Percentiles rank a stretch among this genome's conserved stretches.
These are phyloP conservation scores for Psophocarpus tetragonolobus DNA, from an alignment of 306 rosid genomes.

Conservation along the genomic window DNA sequence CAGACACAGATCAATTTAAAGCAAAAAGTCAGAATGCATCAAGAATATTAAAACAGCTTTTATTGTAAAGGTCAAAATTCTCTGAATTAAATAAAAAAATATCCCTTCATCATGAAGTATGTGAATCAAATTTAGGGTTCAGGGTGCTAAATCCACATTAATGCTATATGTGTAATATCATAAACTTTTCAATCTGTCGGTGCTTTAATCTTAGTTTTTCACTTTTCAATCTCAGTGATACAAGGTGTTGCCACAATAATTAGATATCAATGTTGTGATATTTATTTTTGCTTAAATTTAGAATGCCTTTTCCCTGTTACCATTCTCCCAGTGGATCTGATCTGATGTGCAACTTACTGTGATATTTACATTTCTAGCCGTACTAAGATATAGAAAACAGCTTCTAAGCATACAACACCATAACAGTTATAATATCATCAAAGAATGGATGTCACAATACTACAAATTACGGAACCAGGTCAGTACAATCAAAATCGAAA, in stretches of 20 bases:
- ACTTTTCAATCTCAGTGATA: too few species aligned
- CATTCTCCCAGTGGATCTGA: too few species aligned
- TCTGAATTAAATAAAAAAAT: background rate
- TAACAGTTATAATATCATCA: background rate
- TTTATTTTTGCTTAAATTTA: too few species aligned
- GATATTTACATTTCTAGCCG: too few species aligned
- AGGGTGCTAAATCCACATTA: background rate
- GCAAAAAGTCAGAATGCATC: background rate
- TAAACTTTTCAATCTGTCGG: too few species aligned
- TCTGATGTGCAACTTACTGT: too few species aligned
- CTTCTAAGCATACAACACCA: background rate
- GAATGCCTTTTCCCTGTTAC: too few species aligned
- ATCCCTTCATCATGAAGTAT: background rate
- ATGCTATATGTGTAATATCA: background rate
- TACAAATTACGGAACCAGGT: background rate
- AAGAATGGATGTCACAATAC: background rate
- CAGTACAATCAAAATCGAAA: background rate
- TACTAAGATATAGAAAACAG: background rate
- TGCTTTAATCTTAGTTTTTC: too few species aligned
- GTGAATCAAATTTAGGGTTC: background rate
- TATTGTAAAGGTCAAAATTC: background rate
- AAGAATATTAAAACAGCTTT: slow-evolving; percentile 9
- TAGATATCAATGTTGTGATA: too few species aligned
- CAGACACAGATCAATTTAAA: background rate
- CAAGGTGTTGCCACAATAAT: too few species aligned